These are phyloP conservation scores for Rhodosporidiobolus odoratus DNA, from an alignment of 768 basidiomycete species.

Conservation along the genomic window DNA sequence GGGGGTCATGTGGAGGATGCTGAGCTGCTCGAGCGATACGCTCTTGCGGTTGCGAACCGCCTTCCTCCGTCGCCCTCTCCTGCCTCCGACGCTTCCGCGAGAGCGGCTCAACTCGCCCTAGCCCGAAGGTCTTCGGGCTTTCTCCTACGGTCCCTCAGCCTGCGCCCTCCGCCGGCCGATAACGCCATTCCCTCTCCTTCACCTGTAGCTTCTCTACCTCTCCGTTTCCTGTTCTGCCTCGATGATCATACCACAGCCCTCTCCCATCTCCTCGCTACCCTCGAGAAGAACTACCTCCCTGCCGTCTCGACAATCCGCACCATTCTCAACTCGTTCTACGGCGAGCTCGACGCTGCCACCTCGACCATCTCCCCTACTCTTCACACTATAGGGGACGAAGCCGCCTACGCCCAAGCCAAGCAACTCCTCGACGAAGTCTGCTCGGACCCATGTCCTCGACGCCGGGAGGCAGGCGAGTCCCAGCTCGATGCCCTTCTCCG, in stretches of 20 bases:
- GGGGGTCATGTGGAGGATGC: neutral
- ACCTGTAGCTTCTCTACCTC: neutral
- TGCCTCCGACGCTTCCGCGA: neutral
- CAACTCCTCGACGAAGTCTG: constrained; percentile 20
- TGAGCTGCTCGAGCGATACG: neutral
- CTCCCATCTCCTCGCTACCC: neutral
- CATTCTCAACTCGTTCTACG: constrained; percentile 10
- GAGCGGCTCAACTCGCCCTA: neutral
- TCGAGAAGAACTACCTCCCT: neutral
- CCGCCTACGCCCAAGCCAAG: constrained; percentile 21
- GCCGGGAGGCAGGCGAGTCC: neutral
- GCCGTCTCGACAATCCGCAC: neutral
- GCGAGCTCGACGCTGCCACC: neutral
- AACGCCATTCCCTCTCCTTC: neutral
- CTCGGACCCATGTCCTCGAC: neutral
- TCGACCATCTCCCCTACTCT: neutral
- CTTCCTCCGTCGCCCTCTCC: neutral
- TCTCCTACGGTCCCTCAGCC: too few relatives aligned
- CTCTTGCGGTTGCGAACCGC: neutral
- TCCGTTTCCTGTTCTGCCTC: neutral
- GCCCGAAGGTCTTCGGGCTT: neutral
- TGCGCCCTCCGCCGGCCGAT: too few relatives aligned
- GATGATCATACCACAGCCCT: neutral
- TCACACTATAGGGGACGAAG: neutral
- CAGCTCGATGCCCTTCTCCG: constrained; percentile 8